Percentiles rank a stretch among this genome's conserved stretches.
phyloP scores from a whole-genome alignment of 2,329 filamentous ascomycete species.

The Botryotinia globosa region DNA sequence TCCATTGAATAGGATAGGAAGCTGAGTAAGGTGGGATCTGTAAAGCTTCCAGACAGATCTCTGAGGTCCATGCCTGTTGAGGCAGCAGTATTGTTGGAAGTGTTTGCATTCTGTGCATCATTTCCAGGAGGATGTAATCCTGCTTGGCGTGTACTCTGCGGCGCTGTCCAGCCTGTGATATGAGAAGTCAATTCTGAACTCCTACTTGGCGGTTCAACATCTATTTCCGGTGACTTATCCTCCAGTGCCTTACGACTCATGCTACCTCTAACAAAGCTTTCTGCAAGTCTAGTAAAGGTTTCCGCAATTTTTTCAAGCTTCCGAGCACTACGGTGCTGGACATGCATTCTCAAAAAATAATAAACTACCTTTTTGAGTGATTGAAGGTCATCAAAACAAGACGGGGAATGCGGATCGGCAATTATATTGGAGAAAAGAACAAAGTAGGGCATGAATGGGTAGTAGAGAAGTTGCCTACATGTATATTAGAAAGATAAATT shows the following conservation, averaged over 20 bases:
- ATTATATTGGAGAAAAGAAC: conserved; percentile 24
- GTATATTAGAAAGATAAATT: not conserved
- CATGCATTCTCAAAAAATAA: conserved; percentile 24
- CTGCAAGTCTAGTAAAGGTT: conserved; percentile 21
- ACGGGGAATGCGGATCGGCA: conserved; percentile 15
- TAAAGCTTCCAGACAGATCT: not conserved
- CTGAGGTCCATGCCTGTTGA: not conserved
- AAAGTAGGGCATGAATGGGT: conserved; percentile 26
- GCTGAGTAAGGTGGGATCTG: conserved; percentile 4
- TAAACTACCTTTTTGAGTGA: conserved; percentile 20
- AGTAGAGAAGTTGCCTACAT: conserved; percentile 24
- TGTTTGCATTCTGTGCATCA: not conserved
- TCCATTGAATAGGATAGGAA: conserved; percentile 19
- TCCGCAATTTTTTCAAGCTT: conserved; percentile 23
- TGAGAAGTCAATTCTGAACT: not conserved
- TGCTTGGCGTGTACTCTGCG: not conserved
- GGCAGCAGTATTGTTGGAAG: too few relatives aligned
- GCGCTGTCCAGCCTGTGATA: not conserved
- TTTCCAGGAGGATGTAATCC: not conserved
- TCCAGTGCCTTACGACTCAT: conserved; percentile 3
- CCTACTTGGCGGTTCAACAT: not conserved
- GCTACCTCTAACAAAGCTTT: conserved; percentile 19
- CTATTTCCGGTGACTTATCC: not conserved
- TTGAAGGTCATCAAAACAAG: conserved; percentile 21
- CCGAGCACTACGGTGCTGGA: conserved; percentile 17